Evolutionary conservation across 192 early-diverging fungal species (phyloP).

Genomic region (Spizellomyces sp.): DNA sequence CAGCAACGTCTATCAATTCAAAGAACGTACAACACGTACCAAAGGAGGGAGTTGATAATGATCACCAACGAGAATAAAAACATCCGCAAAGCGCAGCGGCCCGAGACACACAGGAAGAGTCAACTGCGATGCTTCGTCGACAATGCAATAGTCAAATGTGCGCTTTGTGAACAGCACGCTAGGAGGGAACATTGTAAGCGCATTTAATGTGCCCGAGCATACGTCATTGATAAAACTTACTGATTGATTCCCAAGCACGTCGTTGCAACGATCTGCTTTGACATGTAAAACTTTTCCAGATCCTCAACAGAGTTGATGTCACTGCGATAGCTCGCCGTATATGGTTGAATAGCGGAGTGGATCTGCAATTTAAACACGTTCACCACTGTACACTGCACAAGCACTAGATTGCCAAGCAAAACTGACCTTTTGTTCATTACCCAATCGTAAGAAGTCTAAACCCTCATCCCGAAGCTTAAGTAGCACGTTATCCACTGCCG

Average conservation of each 20-base stretch:
- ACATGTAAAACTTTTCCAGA: constrained; percentile 61
- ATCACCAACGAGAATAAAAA: constrained; percentile 93
- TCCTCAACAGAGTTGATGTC: constrained; percentile 60
- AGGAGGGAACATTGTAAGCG: constrained; percentile 2
- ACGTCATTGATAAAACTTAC: background rate
- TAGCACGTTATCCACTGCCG: constrained; percentile 90
- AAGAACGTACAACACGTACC: constrained; percentile 42
- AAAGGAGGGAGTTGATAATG: constrained; percentile 93
- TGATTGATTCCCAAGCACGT: constrained; percentile 88
- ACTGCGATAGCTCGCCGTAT: constrained; percentile 32
- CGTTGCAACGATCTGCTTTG: constrained; percentile 75
- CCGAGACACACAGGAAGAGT: constrained; percentile 89
- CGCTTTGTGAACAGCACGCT: constrained; percentile 66
- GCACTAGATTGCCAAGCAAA: background rate
- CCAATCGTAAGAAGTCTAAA: constrained; percentile 76
- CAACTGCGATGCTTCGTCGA: constrained; percentile 96
- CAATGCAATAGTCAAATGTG: constrained; percentile 92
- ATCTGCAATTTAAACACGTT: too few relatives aligned
- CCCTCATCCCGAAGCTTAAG: constrained; percentile 76
- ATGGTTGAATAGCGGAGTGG: constrained; percentile 49
- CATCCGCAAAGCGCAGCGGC: constrained; percentile 77
- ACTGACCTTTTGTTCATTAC: constrained; percentile 45
- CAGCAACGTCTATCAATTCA: constrained; percentile 10
- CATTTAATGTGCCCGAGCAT: too few relatives aligned
- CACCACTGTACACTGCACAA: constrained; percentile 21